Conservation (phyloP, 495 filamentous ascomycete genomes). For the Friedmanniomyces endolithicus region DNA sequence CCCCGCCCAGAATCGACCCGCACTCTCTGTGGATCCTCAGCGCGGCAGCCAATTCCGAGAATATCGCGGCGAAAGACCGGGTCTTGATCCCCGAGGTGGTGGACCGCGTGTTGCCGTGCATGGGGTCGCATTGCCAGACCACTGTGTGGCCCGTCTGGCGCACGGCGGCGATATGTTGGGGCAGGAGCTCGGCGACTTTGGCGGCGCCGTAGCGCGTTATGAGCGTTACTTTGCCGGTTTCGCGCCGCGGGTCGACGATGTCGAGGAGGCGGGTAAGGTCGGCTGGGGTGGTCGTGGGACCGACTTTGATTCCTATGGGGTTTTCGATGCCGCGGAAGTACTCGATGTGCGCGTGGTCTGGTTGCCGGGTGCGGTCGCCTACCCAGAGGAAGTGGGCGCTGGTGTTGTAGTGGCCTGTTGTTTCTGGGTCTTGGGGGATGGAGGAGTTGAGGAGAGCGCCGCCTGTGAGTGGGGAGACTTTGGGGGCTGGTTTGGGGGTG, state of each 20-base stretch:
- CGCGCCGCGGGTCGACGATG: constrained; percentile 66
- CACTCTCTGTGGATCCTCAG: constrained; percentile 71
- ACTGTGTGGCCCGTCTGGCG: constrained; percentile 61
- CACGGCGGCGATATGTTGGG: constrained; percentile 75
- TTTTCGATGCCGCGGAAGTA: constrained; percentile 95
- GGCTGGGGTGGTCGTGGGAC: constrained; percentile 59
- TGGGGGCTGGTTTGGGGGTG: neutral
- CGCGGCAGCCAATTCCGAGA: constrained; percentile 68
- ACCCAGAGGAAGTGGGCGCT: constrained; percentile 98
- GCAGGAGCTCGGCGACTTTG: constrained; percentile 58
- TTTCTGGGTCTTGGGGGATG: constrained; percentile 23
- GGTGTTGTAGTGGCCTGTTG: constrained; percentile 62
- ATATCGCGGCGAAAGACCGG: constrained; percentile 70
- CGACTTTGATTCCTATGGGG: constrained; percentile 91
- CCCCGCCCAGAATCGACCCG: constrained; percentile 75
- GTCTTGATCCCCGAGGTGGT: constrained; percentile 75
- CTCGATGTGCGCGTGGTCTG: constrained; percentile 87
- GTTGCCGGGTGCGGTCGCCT: constrained; percentile 85
- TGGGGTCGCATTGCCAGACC: constrained; percentile 97
- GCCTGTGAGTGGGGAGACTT: constrained; percentile 14
- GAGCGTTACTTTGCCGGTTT: constrained; percentile 83
- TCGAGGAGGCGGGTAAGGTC: constrained; percentile 69
- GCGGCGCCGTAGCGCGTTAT: constrained; percentile 86
- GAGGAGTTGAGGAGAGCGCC: constrained; percentile 6
- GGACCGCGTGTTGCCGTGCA: constrained; percentile 79